Evolutionary conservation across 805 yeast species (phyloP).

Genomic region (Osmozyma mogii): DNA sequence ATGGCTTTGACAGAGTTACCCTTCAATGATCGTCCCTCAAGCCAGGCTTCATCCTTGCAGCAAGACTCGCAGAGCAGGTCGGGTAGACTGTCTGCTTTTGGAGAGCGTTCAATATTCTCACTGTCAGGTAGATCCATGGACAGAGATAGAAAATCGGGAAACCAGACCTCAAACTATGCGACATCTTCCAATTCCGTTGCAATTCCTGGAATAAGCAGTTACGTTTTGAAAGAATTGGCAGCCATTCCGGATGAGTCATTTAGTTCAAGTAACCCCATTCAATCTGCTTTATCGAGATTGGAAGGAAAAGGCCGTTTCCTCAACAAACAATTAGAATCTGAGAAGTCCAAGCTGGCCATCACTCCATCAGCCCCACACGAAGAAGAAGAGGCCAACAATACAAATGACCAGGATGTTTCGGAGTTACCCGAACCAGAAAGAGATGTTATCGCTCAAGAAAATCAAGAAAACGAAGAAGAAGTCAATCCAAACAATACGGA

Average conservation of each 20-base stretch:
- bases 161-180: constrained; percentile 3
- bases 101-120: constrained; percentile 31
- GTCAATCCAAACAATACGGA: constrained; percentile 14
- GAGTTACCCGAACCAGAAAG: constrained; percentile 3
- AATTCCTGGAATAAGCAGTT: constrained; percentile 44
- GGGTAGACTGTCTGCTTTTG: constrained; percentile 19
- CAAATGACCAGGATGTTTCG: too few relatives aligned
- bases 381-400: too few relatives aligned
- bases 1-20: constrained; percentile 35
- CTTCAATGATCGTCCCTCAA: constrained; percentile 15
- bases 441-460: constrained; percentile 3
- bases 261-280: constrained; percentile 60
- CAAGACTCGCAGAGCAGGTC: constrained; percentile 8
- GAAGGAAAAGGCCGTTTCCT: constrained; percentile 51
- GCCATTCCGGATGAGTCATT: constrained; percentile 75
- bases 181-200: constrained; percentile 34
- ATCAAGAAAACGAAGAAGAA: constrained; percentile 6
- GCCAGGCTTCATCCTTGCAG: constrained; percentile 5
- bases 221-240: constrained; percentile 52
- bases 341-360: too few relatives aligned
- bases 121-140: constrained; percentile 2
- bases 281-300: constrained; percentile 65
- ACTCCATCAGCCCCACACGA: too few relatives aligned
- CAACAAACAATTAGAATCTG: too few relatives aligned
- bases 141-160: constrained; percentile 3